A percentile compares a stretch with the other conserved stretches of the same genome.
Evolutionary conservation across 108 stramenopile genomes (phyloP).

Genomic region (Schizochytrium sp.): DNA sequence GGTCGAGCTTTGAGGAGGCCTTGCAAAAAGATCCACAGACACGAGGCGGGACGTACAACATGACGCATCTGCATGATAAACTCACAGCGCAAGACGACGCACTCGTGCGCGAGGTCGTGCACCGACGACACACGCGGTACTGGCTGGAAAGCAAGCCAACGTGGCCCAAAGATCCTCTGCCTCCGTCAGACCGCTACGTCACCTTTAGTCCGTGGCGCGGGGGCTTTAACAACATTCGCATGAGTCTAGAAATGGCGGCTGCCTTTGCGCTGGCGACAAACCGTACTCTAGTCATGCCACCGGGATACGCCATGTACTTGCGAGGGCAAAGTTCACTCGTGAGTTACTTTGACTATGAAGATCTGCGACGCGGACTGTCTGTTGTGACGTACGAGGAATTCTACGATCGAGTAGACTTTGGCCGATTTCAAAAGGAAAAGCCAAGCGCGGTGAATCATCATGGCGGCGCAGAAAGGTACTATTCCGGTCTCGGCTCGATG

Average conservation of each 20-base stretch:
- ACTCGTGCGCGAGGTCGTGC: background rate
- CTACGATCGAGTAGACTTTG: background rate
- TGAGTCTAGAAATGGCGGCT: conserved; percentile 16
- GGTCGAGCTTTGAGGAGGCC: background rate
- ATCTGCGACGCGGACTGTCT: background rate
- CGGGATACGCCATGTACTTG: background rate
- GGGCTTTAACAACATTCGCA: conserved; percentile 2
- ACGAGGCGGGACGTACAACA: background rate
- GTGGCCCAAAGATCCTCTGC: background rate
- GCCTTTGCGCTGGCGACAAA: background rate
- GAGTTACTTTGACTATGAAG: conserved; percentile 16
- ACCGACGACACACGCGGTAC: background rate
- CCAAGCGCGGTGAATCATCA: background rate
- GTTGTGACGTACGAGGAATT: background rate
- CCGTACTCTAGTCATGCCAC: background rate
- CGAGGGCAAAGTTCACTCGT: background rate
- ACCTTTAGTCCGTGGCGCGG: conserved; percentile 18
- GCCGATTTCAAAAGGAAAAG: background rate
- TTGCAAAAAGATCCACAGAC: background rate
- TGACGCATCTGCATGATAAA: background rate
- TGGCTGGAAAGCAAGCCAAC: background rate
- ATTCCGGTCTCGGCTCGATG: background rate
- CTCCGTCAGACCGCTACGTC: background rate
- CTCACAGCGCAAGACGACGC: background rate
- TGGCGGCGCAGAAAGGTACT: background rate